Evolutionary conservation across 805 yeast species (phyloP).

Genomic region (Pichia occidentalis): DNA sequence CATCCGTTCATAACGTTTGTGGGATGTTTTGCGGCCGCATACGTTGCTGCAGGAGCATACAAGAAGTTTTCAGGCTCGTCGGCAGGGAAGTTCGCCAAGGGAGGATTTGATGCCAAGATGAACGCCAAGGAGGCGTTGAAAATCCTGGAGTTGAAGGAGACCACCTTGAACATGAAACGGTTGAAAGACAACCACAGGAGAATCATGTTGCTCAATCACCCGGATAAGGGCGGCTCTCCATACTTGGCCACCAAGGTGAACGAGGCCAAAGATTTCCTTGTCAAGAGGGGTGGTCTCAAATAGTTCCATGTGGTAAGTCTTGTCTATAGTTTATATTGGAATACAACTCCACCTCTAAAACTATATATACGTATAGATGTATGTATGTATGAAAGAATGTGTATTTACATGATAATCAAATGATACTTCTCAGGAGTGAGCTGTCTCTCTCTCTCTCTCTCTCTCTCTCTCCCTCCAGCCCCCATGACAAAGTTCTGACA

Average conservation of each 20-base stretch:
- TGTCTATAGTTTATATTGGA: too few relatives aligned
- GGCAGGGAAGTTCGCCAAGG: slow-evolving; percentile 63
- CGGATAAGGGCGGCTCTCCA: slow-evolving; percentile 91
- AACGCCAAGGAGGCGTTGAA: slow-evolving; percentile 80
- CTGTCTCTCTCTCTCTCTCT: too few relatives aligned
- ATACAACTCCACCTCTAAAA: too few relatives aligned
- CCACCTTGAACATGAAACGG: slow-evolving; percentile 52
- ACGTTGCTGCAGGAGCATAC: slow-evolving; percentile 60
- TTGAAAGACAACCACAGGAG: slow-evolving; percentile 75
- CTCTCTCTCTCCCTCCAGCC: too few relatives aligned
- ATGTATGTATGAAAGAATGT: too few relatives aligned
- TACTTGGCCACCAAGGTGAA: slow-evolving; percentile 85
- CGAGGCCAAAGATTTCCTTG: slow-evolving; percentile 81
- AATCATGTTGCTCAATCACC: slow-evolving; percentile 86
- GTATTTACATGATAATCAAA: too few relatives aligned
- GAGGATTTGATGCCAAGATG: slow-evolving; percentile 93
- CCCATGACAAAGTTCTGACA: too few relatives aligned
- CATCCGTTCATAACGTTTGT: slow-evolving; percentile 73
- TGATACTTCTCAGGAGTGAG: too few relatives aligned
- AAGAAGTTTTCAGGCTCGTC: slow-evolving; percentile 63
- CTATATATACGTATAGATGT: too few relatives aligned
- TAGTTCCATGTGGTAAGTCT: slow-evolving; percentile 8
- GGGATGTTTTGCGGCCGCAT: slow-evolving; percentile 60
- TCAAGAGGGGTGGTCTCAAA: slow-evolving; percentile 49
- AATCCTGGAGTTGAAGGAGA: slow-evolving; percentile 69